Evolutionary conservation across 345 rosid genomes (phyloP).

Genomic region (Anastatica hierochuntica): DNA sequence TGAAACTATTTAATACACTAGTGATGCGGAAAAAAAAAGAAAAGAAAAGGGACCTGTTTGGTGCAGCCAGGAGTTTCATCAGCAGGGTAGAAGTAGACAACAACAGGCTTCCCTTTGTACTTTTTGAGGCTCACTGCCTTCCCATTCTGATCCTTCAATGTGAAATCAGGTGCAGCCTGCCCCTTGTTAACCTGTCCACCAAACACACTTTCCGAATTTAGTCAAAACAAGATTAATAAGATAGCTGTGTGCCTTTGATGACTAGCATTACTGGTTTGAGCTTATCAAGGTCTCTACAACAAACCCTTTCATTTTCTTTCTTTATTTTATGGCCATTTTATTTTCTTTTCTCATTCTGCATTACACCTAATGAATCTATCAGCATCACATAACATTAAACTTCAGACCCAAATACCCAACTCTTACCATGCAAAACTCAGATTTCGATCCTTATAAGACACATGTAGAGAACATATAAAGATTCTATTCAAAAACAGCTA

Average conservation of each 20-base stretch:
- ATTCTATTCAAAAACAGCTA: neutral
- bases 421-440: neutral
- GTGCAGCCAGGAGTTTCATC: conserved; percentile 96
- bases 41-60: conserved; percentile 49
- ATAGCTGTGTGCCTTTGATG: too few relatives aligned
- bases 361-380: too few relatives aligned
- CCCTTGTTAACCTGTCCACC: conserved; percentile 62
- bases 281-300: too few relatives aligned
- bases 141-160: conserved; percentile 88
- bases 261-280: too few relatives aligned
- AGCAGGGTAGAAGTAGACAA: conserved; percentile 90
- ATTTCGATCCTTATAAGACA: neutral
- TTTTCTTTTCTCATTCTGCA: too few relatives aligned
- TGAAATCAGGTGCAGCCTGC: conserved; percentile 63
- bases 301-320: too few relatives aligned
- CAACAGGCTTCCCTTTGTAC: conserved; percentile 92
- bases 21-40: too few relatives aligned
- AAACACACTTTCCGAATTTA: neutral
- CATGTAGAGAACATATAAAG: neutral
- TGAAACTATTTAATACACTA: too few relatives aligned
- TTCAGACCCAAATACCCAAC: too few relatives aligned
- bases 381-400: too few relatives aligned
- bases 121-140: conserved; percentile 55
- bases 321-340: too few relatives aligned
- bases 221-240: too few relatives aligned